A percentile compares a stretch with the other conserved stretches of the same genome.
phyloP scores from a whole-genome alignment of 352 stramenopile genomes.

The Pythium phragmitis region DNA sequence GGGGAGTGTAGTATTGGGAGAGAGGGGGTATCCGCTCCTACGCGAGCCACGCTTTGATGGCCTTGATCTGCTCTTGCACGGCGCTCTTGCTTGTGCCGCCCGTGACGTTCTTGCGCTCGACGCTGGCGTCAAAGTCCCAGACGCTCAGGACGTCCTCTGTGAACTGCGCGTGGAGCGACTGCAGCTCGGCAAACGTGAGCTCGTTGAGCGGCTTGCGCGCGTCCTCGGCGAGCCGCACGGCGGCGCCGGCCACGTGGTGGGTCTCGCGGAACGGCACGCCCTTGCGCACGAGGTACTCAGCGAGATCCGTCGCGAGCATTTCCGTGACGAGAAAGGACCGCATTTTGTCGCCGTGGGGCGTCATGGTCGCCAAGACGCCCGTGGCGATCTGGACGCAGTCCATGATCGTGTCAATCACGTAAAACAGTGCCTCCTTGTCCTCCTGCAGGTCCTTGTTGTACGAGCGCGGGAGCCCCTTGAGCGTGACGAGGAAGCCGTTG shows the following conservation, averaged over 20 bases:
- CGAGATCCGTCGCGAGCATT: slow-evolving; percentile 99
- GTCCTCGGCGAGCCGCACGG: slow-evolving; percentile 92
- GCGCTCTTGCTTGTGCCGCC: slow-evolving; percentile 80
- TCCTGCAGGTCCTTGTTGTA: slow-evolving; percentile 99
- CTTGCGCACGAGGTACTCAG: slow-evolving; percentile 98
- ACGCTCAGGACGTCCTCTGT: slow-evolving; percentile 87
- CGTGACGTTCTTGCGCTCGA: slow-evolving; percentile 90
- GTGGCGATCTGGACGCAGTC: slow-evolving; percentile 97
- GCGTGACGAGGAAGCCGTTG: slow-evolving; percentile 94
- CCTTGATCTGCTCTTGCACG: slow-evolving; percentile 77
- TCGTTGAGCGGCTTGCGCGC: slow-evolving; percentile 77
- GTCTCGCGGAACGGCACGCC: slow-evolving; percentile 99
- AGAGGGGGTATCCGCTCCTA: background rate
- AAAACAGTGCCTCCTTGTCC: slow-evolving; percentile 98
- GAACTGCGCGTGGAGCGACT: slow-evolving; percentile 87
- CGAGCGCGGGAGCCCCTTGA: slow-evolving; percentile 95
- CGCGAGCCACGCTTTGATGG: slow-evolving; percentile 71
- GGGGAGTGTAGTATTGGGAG: too few species aligned
- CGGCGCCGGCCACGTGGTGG: slow-evolving; percentile 97
- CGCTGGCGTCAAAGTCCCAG: slow-evolving; percentile 90
- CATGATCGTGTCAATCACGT: slow-evolving; percentile 96
- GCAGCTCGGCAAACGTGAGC: slow-evolving; percentile 91
- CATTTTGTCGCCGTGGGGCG: slow-evolving; percentile 93
- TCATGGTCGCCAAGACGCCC: slow-evolving; percentile 96
- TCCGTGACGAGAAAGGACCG: slow-evolving; percentile 95